Evolutionary conservation across 495 filamentous ascomycete species (phyloP), one percentile per base, ranked within the genome.

Genomic region (Paragyromitra xinjiangensis): DNA sequence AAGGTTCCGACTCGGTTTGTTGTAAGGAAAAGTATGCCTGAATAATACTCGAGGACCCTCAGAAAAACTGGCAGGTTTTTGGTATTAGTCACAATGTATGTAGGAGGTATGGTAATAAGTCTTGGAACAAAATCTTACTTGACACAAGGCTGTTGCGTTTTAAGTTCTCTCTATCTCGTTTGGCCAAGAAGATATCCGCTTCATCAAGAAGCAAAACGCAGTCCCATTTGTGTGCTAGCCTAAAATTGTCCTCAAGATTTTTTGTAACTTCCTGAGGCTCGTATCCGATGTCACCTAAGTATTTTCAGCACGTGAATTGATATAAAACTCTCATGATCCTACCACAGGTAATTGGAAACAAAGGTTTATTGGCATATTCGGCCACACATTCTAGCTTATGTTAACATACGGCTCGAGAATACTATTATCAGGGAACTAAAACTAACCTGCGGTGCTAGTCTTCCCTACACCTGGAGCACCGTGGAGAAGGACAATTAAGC

Each of bases 1-100:
- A 88, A 85, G 6, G 81, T 86, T 6, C 83, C 85, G 2, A 90
- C 85, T 1, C 88, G 83, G 75, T 90, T 90, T 0, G 88, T 88
- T 0, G 89, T 90, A 2, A 90, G 80, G 73, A 90, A 88, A 0
- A 90, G 83, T 19, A 90, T 88, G 6, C 64, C 48, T 67, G 48
- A 34, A 72, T 90, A 91, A 77, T 89, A 90, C 64, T 91, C 90
- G 0, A 91, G 82, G 0, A 84, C 83, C 0, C 90, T 84, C 0
- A 90, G 82, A 76, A 91, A 90, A 3, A 89, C 85, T 53, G 11
- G 42, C 16, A 55, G 9, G 50, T 5, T 8, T 6, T 55, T 53
- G 19, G 29, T 6, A 37, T 37, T 5, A 39, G 14, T 16, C 16
- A 2, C 42, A 3, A 37, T 14, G 16, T 34, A n/a, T 29, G 8